Evolutionary conservation across 2,329 filamentous ascomycete species (phyloP), one percentile per base, ranked within the genome.

Genomic region (Tolypocladium sp.): DNA sequence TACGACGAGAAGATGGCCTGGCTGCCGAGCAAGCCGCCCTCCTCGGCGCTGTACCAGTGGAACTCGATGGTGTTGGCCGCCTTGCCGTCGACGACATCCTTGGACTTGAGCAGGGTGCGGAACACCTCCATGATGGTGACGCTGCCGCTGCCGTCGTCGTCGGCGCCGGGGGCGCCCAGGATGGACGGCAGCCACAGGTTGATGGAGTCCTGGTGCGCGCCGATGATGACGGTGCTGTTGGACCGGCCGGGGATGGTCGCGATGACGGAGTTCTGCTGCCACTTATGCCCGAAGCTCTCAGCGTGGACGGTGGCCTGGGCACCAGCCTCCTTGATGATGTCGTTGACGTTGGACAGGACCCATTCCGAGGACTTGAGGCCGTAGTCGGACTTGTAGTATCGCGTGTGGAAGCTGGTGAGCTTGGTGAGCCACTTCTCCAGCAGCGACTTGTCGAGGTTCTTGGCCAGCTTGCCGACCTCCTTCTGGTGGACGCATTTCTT

Each of bases 61-160:
- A 97, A 97, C 77, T 97, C 93, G 65, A 99, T 80, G 1, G 91
- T 96, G 76, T 97, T 97, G 60, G 84, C 75, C 4, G 86, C 87
- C 64, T 90, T 84, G 63, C 91, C 91, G 56, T 81, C 76, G 42
- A 87, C 74, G 61, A 96, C 82, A 57, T 86, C 82, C 62, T 87
- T 75, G n/a, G 88, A 88, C 65, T 83, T 82, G 59, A 97, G 81
- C 9, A 97, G 81, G 51, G 90, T 88, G 41, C 91, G 85, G 69
- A 99, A 83, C 3, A 92, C 90, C 75, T 99, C 93, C 57, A 97
- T 84, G 65, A 96, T 97, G 12, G 93, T 97, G 25, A 97, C 91
- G 2, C 92, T 94, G 59, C 92, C 92, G 65, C 89, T 92, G 63
- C 92, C 93, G 70, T 97, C 93, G 66, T 97, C 93, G 66, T 97